Percentiles rank a stretch among this genome's conserved stretches.
phyloP scores from a whole-genome alignment of 208 protist genomes.

The Crithidia fasciculata region DNA sequence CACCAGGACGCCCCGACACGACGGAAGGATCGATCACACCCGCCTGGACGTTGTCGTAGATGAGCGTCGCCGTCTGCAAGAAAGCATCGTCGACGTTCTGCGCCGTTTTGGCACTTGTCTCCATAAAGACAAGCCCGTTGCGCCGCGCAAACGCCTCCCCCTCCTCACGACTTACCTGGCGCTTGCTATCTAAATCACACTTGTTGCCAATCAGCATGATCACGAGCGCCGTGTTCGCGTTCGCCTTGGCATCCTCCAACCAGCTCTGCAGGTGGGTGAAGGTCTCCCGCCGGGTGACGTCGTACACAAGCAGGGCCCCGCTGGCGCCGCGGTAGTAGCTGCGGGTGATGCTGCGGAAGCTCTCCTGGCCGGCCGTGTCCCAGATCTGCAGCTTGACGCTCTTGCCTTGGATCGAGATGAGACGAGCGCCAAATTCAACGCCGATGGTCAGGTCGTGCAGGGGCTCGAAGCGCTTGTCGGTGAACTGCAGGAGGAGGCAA shows the following conservation, averaged over 20 bases:
- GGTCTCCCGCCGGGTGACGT: conserved; percentile 97
- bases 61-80: conserved; percentile 93
- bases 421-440: conserved; percentile 98
- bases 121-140: conserved; percentile 97
- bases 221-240: conserved; percentile 96
- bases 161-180: conserved; percentile 95
- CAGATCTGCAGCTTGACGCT: conserved; percentile 99
- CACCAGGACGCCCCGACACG: conserved; percentile 62
- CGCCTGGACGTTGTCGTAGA: conserved; percentile 96
- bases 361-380: conserved; percentile 98
- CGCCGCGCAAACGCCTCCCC: conserved; percentile 96
- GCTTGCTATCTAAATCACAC: conserved; percentile 94
- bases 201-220: conserved; percentile 99
- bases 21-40: conserved; percentile 89
- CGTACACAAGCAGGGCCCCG: conserved; percentile 98
- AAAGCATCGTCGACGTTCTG: conserved; percentile 97
- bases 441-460: conserved; percentile 99
- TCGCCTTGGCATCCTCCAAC: conserved; percentile 97
- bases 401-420: conserved; percentile 95
- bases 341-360: conserved; percentile 99
- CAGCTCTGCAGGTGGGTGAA: conserved; percentile 97
- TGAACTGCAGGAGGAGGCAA: conserved; percentile 98
- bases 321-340: conserved; percentile 99
- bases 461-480: conserved; percentile 99
- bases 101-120: conserved; percentile 98